Evolutionary conservation across 768 basidiomycete species (phyloP).

Genomic region (Collybia sordida): DNA sequence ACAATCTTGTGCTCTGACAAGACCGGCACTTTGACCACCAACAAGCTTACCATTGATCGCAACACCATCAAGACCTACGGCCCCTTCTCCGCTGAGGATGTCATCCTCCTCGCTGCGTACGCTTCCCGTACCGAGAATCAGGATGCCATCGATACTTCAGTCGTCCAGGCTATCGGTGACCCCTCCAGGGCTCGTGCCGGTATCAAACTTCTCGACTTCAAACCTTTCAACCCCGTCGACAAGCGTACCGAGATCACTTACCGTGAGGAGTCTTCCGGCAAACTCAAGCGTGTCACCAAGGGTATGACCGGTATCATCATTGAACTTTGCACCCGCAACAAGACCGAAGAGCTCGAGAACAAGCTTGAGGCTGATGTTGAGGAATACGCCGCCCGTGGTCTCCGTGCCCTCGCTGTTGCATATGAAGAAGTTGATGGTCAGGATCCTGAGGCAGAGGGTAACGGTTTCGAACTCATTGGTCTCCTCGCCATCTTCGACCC

Average conservation of each 20-base stretch:
- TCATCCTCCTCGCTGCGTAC: constrained; percentile 92
- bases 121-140: constrained; percentile 99
- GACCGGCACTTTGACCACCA: constrained; percentile 97
- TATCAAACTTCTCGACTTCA: constrained; percentile 97
- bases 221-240: constrained; percentile 99
- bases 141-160: constrained; percentile 93
- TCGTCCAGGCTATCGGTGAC: constrained; percentile 79
- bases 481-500: constrained; percentile 97
- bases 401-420: constrained; percentile 95
- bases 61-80: constrained; percentile 90
- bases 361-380: constrained; percentile 93
- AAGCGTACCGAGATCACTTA: constrained; percentile 99
- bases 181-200: constrained; percentile 76
- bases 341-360: constrained; percentile 90
- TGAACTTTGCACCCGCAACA: constrained; percentile 96
- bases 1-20: constrained; percentile 99
- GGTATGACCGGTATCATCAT: constrained; percentile 99
- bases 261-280: constrained; percentile 90
- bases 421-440: constrained; percentile 89
- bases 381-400: constrained; percentile 93
- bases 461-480: constrained; percentile 97
- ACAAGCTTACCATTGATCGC: constrained; percentile 98
- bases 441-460: constrained; percentile 84
- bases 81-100: constrained; percentile 84
- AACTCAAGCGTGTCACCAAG: constrained; percentile 98